Evolutionary conservation across 192 early-diverging fungal species (phyloP), one percentile per base, ranked within the genome.

Genomic region (Coemansia asiatica): DNA sequence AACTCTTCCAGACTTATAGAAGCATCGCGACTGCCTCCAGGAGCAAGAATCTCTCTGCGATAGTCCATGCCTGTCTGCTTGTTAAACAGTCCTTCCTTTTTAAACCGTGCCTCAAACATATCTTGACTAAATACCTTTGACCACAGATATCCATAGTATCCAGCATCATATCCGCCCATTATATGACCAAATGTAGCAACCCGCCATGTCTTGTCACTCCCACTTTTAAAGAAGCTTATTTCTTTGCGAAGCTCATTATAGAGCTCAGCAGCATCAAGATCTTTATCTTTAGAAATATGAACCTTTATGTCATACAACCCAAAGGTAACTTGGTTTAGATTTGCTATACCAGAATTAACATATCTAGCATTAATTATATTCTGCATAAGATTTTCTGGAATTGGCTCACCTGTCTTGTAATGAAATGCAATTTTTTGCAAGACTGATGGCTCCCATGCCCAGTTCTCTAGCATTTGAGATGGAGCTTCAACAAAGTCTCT

Each of bases 401-500:
- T 81, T 4, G 79, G 72, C 46, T 86, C 81, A 1, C 83, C 82
- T 16, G 87, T 87, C 47, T 87, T 74, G 71, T 90, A 87, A 62
- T 94, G 91, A 40, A 75, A 63, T 22, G 86, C 81, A 25, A 87
- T 67, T 13, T 67, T 61, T 27, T 78, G 64, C 9, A 90, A 58
- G 0, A 82, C 76, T 4, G 69, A 62, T 6, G 81, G 79, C n/a
- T 87, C 83, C 78, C 83, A 88, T 19, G 81, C 78, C 87, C 86
- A 88, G 67, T 90, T 91, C 66, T 91, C 90, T 22, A 93, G 78
- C 90, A 94, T 89, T 82, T 91, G 89, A 33, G 87, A 86, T 6
- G 91, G 90, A 6, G 89, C 86, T 71, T 93, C 91, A 21, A 92
- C 86, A 82, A 93, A 94, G 70, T 94, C 92, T 50, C 85, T 74